phyloP scores from a whole-genome alignment of 2,329 filamentous ascomycete genomes.

The Beauveria pseudobassiana region DNA sequence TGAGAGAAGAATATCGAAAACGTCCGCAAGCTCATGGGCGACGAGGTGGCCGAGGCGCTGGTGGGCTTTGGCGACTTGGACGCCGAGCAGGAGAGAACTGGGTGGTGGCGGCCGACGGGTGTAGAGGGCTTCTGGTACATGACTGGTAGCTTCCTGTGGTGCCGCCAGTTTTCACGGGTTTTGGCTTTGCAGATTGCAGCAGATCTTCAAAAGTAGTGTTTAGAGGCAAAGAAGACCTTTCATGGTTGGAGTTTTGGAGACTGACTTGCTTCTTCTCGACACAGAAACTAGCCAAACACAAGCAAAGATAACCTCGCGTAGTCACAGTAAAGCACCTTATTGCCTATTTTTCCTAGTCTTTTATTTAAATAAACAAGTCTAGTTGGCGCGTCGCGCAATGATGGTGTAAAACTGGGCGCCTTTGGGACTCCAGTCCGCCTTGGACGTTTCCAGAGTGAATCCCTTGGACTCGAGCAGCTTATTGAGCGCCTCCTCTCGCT shows the following conservation, averaged over 20 bases:
- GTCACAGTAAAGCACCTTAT: too few relatives aligned
- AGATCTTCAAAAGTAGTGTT: background rate
- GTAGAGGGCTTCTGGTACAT: slow-evolving; percentile 32
- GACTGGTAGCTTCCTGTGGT: slow-evolving; percentile 28
- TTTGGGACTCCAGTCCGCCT: slow-evolving; percentile 9
- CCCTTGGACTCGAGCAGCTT: slow-evolving; percentile 16
- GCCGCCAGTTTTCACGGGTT: slow-evolving; percentile 27
- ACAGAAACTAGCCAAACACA: too few relatives aligned
- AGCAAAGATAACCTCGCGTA: too few relatives aligned
- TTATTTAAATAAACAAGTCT: background rate
- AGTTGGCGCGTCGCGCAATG: background rate
- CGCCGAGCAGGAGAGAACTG: slow-evolving; percentile 22
- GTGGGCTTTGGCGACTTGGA: slow-evolving; percentile 31
- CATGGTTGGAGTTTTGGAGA: too few relatives aligned
- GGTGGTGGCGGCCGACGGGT: slow-evolving; percentile 27
- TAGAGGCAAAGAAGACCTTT: too few relatives aligned
- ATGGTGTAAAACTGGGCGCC: slow-evolving; percentile 9
- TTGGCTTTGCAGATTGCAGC: slow-evolving; percentile 30
- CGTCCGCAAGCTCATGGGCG: slow-evolving; percentile 27
- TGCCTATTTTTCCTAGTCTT: background rate
- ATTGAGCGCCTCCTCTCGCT: slow-evolving; percentile 12
- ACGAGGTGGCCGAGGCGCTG: slow-evolving; percentile 26
- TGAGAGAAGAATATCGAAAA: slow-evolving; percentile 31
- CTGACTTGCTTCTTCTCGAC: too few relatives aligned
- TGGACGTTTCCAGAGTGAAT: slow-evolving; percentile 13